phyloP scores from a whole-genome alignment of 139 green algal species.

The Chlamydomonas urium region DNA sequence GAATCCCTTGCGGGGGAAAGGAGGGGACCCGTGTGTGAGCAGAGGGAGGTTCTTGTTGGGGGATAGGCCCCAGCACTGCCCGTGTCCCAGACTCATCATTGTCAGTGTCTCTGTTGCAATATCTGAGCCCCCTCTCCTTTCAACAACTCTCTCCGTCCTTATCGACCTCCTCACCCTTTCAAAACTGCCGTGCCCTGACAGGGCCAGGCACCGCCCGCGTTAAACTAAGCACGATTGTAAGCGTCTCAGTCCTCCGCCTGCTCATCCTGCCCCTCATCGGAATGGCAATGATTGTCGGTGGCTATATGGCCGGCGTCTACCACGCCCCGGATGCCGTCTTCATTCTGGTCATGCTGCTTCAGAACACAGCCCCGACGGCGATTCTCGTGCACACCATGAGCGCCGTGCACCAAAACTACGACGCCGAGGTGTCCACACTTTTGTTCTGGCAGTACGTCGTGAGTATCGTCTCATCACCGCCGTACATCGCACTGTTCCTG shows the following conservation, averaged over 20 bases:
- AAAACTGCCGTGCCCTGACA: constrained; percentile 22
- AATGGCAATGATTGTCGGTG: constrained; percentile 29
- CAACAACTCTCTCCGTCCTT: too few species aligned
- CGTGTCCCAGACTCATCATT: too few species aligned
- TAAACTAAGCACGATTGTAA: constrained; percentile 23
- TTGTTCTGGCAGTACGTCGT: constrained; percentile 67
- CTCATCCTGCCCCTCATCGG: constrained; percentile 45
- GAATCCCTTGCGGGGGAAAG: too few species aligned
- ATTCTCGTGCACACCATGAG: constrained; percentile 58
- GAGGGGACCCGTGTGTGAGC: too few species aligned
- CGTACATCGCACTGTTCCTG: constrained; percentile 49
- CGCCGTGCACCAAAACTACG: constrained; percentile 45
- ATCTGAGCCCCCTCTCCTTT: too few species aligned
- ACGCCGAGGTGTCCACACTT: constrained; percentile 49
- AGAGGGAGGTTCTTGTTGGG: too few species aligned
- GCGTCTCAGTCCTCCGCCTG: constrained; percentile 34
- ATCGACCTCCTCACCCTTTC: too few species aligned
- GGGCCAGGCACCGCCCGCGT: constrained; percentile 32
- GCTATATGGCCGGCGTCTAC: constrained; percentile 31
- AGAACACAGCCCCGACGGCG: constrained; percentile 57
- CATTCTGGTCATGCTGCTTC: constrained; percentile 26
- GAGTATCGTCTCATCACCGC: constrained; percentile 46
- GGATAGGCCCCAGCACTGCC: too few species aligned
- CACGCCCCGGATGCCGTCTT: constrained; percentile 54
- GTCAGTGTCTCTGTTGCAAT: too few species aligned